phyloP scores from a whole-genome alignment of 208 protist genomes.

The Histomonas meleagridis region DNA sequence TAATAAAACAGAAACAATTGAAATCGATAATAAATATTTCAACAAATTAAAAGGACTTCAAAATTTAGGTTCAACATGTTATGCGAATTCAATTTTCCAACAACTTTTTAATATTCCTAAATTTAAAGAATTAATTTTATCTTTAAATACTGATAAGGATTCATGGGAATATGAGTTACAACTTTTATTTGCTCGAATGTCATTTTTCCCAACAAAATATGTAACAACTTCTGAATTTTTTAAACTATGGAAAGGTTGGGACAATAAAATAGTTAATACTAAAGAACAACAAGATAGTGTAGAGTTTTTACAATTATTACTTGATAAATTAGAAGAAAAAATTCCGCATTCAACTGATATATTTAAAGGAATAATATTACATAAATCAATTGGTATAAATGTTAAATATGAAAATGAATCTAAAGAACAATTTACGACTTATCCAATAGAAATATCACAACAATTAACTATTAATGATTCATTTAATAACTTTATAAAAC shows the following conservation, averaged over 20 bases:
- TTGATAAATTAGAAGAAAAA: background rate
- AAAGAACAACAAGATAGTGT: background rate
- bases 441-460: background rate
- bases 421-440: background rate
- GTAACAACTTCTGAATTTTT: background rate
- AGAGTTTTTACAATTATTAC: background rate
- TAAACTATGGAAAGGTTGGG: background rate
- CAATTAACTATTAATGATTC: background rate
- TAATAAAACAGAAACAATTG: background rate
- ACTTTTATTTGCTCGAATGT: background rate
- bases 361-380: background rate
- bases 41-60: background rate
- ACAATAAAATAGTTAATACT: background rate
- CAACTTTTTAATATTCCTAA: background rate
- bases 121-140: background rate
- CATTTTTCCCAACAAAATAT: background rate
- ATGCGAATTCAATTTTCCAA: background rate
- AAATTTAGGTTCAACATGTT: conserved; percentile 16
- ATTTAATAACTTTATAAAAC: background rate
- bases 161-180: background rate
- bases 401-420: background rate
- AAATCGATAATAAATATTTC: too few relatives aligned
- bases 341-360: background rate
- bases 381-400: background rate
- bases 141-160: background rate